Conservation (phyloP, 768 basidiomycete species). For the Suillus tomentosus region DNA sequence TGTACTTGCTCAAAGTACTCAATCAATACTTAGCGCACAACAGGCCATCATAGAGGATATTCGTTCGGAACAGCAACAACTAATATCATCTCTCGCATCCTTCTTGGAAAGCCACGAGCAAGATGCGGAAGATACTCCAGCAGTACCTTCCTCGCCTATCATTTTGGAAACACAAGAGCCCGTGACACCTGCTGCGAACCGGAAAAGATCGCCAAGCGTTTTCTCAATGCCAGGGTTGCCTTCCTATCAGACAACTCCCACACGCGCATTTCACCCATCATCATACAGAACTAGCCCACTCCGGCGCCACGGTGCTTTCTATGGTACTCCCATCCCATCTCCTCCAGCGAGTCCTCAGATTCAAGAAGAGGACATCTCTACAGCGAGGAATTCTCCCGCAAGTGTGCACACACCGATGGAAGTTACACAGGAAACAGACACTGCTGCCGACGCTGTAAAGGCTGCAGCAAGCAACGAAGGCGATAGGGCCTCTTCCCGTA, state of each 20-base stretch:
- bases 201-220: background rate
- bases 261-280: background rate
- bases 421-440: background rate
- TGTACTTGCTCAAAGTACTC: background rate
- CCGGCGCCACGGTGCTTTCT: conserved; percentile 10
- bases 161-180: background rate
- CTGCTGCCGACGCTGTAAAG: background rate
- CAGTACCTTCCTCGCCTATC: background rate
- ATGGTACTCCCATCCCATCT: conserved; percentile 2
- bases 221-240: background rate
- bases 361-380: background rate
- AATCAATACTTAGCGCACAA: background rate
- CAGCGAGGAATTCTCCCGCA: background rate
- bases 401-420: background rate
- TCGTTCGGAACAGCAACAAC: background rate
- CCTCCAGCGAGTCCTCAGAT: background rate
- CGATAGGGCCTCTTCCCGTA: background rate
- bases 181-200: background rate
- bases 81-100: background rate
- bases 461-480: background rate
- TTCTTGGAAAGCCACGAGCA: background rate
- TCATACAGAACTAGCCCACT: background rate
- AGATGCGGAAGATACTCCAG: background rate
- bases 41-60: background rate
- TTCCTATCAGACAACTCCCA: background rate